These are phyloP conservation scores for Tuber aestivum DNA, from an alignment of 495 filamentous ascomycete species.

Conservation along the genomic window DNA sequence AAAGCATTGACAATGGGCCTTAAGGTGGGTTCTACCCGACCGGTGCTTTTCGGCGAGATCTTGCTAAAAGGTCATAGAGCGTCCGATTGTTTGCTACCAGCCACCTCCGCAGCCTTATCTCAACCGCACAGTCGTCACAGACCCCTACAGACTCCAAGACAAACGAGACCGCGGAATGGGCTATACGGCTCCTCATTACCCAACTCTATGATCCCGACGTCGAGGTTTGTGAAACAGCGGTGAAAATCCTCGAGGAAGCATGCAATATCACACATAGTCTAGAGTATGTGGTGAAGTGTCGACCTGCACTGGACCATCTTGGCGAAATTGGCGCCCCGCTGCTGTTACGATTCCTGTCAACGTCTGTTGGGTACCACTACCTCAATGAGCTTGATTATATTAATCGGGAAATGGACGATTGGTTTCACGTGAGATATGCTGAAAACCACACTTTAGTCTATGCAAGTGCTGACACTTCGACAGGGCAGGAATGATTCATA, in stretches of 20 bases:
- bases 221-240: slow-evolving; percentile 88
- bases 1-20: slow-evolving; percentile 87
- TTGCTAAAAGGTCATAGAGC: slow-evolving; percentile 25
- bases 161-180: slow-evolving; percentile 70
- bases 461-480: slow-evolving; percentile 16
- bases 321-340: slow-evolving; percentile 95
- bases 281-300: slow-evolving; percentile 92
- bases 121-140: slow-evolving; percentile 25
- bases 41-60: neutral
- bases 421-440: slow-evolving; percentile 60
- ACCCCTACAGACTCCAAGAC: slow-evolving; percentile 20
- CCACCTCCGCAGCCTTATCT: slow-evolving; percentile 41
- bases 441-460: neutral
- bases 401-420: slow-evolving; percentile 98
- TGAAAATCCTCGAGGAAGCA: slow-evolving; percentile 94
- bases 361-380: slow-evolving; percentile 94
- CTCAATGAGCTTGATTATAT: slow-evolving; percentile 96
- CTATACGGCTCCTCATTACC: slow-evolving; percentile 89
- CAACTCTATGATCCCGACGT: slow-evolving; percentile 96
- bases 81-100: slow-evolving; percentile 41
- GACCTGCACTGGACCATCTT: slow-evolving; percentile 90
- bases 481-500: slow-evolving; percentile 88
- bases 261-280: slow-evolving; percentile 84
- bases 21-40: slow-evolving; percentile 50
- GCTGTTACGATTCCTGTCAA: slow-evolving; percentile 82